phyloP scores from a whole-genome alignment of 208 protist genomes.

The Trypanosoma scelopori region DNA sequence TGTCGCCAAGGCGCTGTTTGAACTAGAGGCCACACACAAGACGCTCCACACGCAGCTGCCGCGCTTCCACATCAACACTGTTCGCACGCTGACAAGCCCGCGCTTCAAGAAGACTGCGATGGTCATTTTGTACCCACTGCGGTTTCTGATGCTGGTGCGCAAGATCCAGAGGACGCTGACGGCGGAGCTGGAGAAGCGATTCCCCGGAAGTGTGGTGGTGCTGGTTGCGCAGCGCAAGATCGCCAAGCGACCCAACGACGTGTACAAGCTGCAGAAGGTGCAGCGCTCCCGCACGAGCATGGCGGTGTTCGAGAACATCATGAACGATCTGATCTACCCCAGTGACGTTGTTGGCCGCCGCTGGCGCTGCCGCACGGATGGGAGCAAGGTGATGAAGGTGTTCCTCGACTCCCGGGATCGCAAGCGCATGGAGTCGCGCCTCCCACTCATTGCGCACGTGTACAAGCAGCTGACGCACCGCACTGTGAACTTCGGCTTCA shows the following conservation, averaged over 20 bases:
- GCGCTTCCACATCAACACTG: constrained; percentile 94
- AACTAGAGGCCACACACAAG: constrained; percentile 92
- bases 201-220: constrained; percentile 94
- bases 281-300: constrained; percentile 95
- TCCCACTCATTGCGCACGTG: constrained; percentile 95
- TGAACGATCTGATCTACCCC: constrained; percentile 98
- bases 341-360: constrained; percentile 98
- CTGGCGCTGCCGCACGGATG: constrained; percentile 95
- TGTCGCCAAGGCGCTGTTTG: constrained; percentile 94
- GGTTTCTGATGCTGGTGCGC: constrained; percentile 96
- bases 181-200: constrained; percentile 99
- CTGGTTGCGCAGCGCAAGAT: constrained; percentile 96
- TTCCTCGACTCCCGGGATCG: constrained; percentile 89
- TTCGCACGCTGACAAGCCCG: constrained; percentile 84
- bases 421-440: constrained; percentile 90
- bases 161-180: constrained; percentile 95
- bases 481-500: constrained; percentile 96
- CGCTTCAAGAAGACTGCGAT: constrained; percentile 84
- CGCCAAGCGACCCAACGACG: constrained; percentile 82
- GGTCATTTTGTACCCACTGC: constrained; percentile 97
- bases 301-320: constrained; percentile 97
- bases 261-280: constrained; percentile 91
- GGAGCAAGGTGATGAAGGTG: constrained; percentile 96
- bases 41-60: constrained; percentile 93
- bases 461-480: constrained; percentile 99